These are phyloP conservation scores for Botrytis tulipae DNA, from an alignment of 2,329 filamentous ascomycete species.

Conservation along the genomic window DNA sequence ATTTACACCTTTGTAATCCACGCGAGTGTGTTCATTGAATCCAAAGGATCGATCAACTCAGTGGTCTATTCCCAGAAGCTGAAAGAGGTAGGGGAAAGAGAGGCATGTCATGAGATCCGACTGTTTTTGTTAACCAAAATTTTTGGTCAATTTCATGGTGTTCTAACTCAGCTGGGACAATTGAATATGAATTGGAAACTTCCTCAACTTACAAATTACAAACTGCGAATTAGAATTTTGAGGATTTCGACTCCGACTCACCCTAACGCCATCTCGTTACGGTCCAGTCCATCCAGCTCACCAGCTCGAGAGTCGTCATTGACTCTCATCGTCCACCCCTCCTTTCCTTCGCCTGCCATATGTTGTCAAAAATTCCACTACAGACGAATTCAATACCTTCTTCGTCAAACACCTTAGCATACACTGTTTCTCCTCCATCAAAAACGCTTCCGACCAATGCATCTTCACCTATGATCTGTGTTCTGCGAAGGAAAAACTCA, in stretches of 20 bases:
- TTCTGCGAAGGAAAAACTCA: background rate
- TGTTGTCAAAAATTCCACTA: background rate
- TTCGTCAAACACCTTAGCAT: background rate
- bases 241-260: background rate
- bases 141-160: background rate
- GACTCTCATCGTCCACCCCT: background rate
- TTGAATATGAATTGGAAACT: background rate
- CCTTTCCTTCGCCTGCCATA: background rate
- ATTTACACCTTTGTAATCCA: background rate
- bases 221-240: background rate
- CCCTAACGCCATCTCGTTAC: background rate
- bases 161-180: background rate
- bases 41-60: background rate
- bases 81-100: background rate
- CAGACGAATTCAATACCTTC: background rate
- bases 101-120: background rate
- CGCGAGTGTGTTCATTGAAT: background rate
- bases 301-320: background rate
- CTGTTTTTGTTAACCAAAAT: background rate
- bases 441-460: background rate
- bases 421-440: background rate
- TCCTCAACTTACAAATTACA: background rate
- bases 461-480: background rate
- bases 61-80: background rate
- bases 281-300: background rate